These are phyloP conservation scores for Fusarium tupiense DNA, from an alignment of 2,329 filamentous ascomycete species.

Conservation along the genomic window DNA sequence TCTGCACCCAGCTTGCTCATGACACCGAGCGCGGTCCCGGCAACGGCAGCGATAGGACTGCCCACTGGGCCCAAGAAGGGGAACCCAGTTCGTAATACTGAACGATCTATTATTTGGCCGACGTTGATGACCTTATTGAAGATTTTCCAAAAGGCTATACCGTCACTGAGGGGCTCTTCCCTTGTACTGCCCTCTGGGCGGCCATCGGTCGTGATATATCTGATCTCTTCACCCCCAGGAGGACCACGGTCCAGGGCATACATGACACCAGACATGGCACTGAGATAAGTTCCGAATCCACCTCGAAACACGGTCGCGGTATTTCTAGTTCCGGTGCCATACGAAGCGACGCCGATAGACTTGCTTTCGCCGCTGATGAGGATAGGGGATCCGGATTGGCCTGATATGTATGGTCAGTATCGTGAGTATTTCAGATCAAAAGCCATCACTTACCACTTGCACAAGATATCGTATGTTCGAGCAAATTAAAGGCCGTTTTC, in stretches of 20 bases:
- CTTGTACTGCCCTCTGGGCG: background rate
- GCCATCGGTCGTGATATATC: background rate
- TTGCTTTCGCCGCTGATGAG: background rate
- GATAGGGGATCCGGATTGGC: background rate
- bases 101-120: background rate
- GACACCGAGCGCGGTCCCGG: background rate
- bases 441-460: background rate
- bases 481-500: background rate
- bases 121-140: background rate
- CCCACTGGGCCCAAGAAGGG: background rate
- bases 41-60: background rate
- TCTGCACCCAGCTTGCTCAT: background rate
- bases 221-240: rapidly evolving
- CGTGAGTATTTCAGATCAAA: rapidly evolving
- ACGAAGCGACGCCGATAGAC: background rate
- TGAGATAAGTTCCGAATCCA: background rate
- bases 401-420: background rate
- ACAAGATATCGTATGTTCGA: background rate
- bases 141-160: background rate
- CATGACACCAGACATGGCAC: background rate
- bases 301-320: background rate
- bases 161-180: background rate
- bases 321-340: background rate
- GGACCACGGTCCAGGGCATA: background rate
- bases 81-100: background rate